Evolutionary conservation across 2,329 filamentous ascomycete genomes (phyloP).

Genomic region (Niveomyces coronatus): DNA sequence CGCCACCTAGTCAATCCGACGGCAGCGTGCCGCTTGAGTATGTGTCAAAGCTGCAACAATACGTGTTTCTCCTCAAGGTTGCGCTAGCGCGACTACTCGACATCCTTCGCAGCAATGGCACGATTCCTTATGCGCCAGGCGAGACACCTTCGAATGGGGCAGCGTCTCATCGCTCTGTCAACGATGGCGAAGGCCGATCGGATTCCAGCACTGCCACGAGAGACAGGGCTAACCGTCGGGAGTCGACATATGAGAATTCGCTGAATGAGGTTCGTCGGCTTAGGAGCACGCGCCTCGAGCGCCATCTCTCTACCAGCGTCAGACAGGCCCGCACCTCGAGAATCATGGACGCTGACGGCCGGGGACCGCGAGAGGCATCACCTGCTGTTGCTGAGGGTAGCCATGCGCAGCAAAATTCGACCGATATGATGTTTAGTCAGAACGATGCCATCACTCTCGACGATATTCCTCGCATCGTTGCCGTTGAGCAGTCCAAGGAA

Average conservation of each 20-base stretch:
- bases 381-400: conserved; percentile 47
- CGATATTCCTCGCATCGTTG: conserved; percentile 92
- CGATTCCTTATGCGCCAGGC: conserved; percentile 64
- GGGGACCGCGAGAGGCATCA: conserved; percentile 65
- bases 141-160: conserved; percentile 45
- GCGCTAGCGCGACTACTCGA: conserved; percentile 82
- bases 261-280: conserved; percentile 89
- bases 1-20: conserved; percentile 41
- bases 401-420: conserved; percentile 38
- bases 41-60: conserved; percentile 84
- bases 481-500: conserved; percentile 88
- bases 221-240: conserved; percentile 46
- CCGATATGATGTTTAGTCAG: conserved; percentile 77
- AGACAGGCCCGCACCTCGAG: conserved; percentile 82
- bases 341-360: conserved; percentile 60
- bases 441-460: conserved; percentile 89
- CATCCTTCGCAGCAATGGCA: conserved; percentile 74
- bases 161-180: conserved; percentile 34
- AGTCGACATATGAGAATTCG: conserved; percentile 85
- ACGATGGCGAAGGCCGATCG: conserved; percentile 59
- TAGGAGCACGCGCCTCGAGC: conserved; percentile 86
- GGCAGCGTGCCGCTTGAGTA: conserved; percentile 49
- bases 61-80: conserved; percentile 84
- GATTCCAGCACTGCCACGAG: conserved; percentile 58
- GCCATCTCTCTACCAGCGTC: conserved; percentile 86